phyloP scores from a whole-genome alignment of 176 grass and related monocot genomes.

The Phragmites australis region DNA sequence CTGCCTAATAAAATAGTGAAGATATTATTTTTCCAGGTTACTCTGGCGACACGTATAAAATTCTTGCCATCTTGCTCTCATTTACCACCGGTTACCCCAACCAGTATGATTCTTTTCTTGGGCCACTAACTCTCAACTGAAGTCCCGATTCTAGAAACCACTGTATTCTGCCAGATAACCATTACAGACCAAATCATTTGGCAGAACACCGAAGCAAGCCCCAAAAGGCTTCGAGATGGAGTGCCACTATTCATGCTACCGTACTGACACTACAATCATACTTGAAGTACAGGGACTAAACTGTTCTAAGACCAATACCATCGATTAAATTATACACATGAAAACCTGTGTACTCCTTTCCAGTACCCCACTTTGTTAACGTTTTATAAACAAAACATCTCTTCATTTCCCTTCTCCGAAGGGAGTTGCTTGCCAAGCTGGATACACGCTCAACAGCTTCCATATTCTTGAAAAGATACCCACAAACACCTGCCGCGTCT shows the following conservation, averaged over 20 bases:
- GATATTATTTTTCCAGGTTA: background rate
- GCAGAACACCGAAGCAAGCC: conserved; percentile 35
- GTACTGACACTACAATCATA: conserved; percentile 1
- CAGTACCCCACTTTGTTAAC: background rate
- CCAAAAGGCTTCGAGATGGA: background rate
- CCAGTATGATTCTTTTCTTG: conserved; percentile 34
- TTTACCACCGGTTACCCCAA: background rate
- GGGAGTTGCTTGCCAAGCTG: background rate
- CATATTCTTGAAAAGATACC: background rate
- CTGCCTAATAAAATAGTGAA: background rate
- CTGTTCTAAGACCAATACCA: background rate
- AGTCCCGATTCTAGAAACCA: conserved; percentile 3
- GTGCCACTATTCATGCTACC: conserved; percentile 25
- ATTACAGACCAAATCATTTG: conserved; percentile 24
- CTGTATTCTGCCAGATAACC: background rate
- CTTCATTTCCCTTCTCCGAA: background rate
- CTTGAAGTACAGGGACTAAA: conserved; percentile 29
- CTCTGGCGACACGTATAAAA: background rate
- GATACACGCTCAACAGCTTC: conserved; percentile 22
- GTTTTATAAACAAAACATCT: background rate
- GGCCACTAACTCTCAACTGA: background rate
- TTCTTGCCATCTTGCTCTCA: background rate
- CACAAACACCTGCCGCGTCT: background rate
- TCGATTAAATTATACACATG: background rate
- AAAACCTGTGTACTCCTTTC: background rate